Conservation (phyloP, 148 eudicot species). For the Rhododendron molle region DNA sequence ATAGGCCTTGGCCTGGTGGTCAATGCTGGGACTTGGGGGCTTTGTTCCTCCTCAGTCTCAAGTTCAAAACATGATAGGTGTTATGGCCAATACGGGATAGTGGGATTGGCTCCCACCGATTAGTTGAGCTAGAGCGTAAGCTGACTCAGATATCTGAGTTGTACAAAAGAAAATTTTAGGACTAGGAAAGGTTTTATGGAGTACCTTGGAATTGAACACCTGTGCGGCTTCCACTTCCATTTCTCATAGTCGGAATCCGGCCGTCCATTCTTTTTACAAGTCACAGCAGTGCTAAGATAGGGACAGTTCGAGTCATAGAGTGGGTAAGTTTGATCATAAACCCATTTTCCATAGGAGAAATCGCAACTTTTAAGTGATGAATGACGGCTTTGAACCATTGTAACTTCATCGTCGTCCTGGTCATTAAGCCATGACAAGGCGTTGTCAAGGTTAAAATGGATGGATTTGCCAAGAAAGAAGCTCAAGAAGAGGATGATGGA, state of each 20-base stretch:
- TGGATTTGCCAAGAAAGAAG: constrained; percentile 14
- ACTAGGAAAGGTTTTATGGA: background rate
- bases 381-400: constrained; percentile 31
- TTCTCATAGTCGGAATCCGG: constrained; percentile 77
- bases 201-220: constrained; percentile 71
- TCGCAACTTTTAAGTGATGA: constrained; percentile 41
- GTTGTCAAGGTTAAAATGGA: constrained; percentile 28
- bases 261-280: constrained; percentile 70
- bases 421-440: constrained; percentile 39
- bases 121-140: background rate
- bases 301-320: constrained; percentile 73
- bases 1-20: background rate
- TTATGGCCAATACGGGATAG: no score
- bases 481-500: constrained; percentile 20
- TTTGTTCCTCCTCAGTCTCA: background rate
- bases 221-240: constrained; percentile 79
- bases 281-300: constrained; percentile 58
- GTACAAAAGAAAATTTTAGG: background rate
- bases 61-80: background rate
- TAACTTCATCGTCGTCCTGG: constrained; percentile 35
- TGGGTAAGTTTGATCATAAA: constrained; percentile 70
- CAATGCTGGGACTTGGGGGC: no score
- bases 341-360: constrained; percentile 66
- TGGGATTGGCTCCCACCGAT: no score
- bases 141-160: background rate